Evolutionary conservation across 805 yeast species (phyloP).

Genomic region (Hyphopichia homilentoma): DNA sequence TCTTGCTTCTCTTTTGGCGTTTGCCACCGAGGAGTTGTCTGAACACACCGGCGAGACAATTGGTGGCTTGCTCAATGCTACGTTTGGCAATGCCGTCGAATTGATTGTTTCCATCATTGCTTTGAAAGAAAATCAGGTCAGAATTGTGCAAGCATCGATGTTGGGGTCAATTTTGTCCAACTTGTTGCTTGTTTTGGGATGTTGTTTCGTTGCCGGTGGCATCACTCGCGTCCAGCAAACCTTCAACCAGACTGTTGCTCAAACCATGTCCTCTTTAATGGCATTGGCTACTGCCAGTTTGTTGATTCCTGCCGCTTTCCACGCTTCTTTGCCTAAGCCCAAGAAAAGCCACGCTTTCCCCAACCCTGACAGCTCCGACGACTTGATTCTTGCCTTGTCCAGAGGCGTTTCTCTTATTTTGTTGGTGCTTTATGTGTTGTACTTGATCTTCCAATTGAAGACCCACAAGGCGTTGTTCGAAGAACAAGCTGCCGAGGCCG

Average conservation of each 20-base stretch:
- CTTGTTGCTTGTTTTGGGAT: conserved; percentile 85
- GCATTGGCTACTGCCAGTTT: conserved; percentile 87
- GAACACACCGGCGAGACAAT: conserved; percentile 85
- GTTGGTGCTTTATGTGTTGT: conserved; percentile 71
- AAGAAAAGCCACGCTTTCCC: conserved; percentile 38
- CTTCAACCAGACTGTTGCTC: conserved; percentile 96
- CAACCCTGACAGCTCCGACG: conserved; percentile 32
- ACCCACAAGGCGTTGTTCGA: conserved; percentile 82
- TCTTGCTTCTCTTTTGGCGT: conserved; percentile 83
- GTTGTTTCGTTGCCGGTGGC: conserved; percentile 93
- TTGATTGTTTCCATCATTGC: conserved; percentile 93
- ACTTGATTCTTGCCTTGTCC: conserved; percentile 66
- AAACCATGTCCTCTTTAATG: conserved; percentile 92
- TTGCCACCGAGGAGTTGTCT: conserved; percentile 89
- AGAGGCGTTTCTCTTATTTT: conserved; percentile 83
- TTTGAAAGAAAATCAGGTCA: conserved; percentile 74
- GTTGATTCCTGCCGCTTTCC: conserved; percentile 94
- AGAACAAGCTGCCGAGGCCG: conserved; percentile 29
- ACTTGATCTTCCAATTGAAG: conserved; percentile 80
- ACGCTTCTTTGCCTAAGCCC: conserved; percentile 62
- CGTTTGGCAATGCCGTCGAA: conserved; percentile 97
- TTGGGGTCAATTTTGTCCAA: conserved; percentile 90
- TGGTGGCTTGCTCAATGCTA: conserved; percentile 93
- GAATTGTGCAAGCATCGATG: conserved; percentile 97
- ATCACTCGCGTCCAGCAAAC: conserved; percentile 78